Percentiles rank a stretch among this genome's conserved stretches.
Evolutionary conservation across 1,284 basidiomycete species (phyloP).

Genomic region (Fomitopsis schrenkii): DNA sequence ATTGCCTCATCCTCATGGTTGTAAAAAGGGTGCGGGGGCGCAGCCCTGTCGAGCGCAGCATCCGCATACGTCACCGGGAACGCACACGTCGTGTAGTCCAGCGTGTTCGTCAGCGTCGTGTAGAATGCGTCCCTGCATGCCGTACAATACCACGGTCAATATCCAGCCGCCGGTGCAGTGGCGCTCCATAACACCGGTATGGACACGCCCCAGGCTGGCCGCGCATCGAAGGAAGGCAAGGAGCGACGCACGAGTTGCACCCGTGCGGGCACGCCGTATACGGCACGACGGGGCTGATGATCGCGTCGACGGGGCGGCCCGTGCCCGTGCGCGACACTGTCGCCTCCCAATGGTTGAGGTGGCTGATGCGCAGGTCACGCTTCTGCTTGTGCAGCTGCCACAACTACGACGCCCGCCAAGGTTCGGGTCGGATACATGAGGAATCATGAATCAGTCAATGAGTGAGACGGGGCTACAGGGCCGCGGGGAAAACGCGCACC

Average conservation of each 20-base stretch:
- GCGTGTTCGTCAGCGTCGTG: slow-evolving; percentile 62
- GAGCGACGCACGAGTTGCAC: slow-evolving; percentile 35
- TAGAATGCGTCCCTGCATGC: slow-evolving; percentile 41
- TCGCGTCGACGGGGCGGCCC: slow-evolving; percentile 60
- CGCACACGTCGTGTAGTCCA: slow-evolving; percentile 64
- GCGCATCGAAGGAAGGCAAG: neutral
- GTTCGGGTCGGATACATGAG: no score
- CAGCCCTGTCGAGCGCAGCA: slow-evolving; percentile 37
- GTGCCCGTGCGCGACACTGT: slow-evolving; percentile 47
- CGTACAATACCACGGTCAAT: neutral
- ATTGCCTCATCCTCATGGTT: slow-evolving; percentile 38
- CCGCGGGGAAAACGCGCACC: slow-evolving; percentile 28
- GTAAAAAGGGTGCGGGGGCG: slow-evolving; percentile 34
- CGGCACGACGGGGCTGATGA: slow-evolving; percentile 54
- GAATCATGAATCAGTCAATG: neutral
- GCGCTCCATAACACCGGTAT: no score
- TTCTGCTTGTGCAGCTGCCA: slow-evolving; percentile 54
- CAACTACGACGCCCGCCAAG: slow-evolving; percentile 33
- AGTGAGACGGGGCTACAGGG: slow-evolving; percentile 16
- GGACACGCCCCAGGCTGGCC: neutral
- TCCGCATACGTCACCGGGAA: slow-evolving; percentile 67
- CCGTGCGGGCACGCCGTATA: slow-evolving; percentile 55
- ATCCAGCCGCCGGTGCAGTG: no score
- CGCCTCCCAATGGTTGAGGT: slow-evolving; percentile 56
- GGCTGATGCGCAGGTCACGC: slow-evolving; percentile 39